Base-by-base conservation (phyloP, 176 grass and related monocot genomes). In the Olyra latifolia region DNA sequence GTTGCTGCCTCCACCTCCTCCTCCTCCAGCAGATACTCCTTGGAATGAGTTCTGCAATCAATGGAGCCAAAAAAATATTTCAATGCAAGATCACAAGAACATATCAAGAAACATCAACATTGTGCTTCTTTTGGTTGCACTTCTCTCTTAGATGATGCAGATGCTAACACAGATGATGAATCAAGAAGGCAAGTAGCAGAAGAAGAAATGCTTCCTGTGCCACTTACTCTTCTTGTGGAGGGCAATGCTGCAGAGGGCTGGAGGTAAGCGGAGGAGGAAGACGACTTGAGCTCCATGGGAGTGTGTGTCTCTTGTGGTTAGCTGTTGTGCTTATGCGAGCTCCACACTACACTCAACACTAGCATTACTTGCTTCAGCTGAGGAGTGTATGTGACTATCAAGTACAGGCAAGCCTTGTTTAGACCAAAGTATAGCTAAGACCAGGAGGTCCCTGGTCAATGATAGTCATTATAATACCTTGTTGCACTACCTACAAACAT, bases 41-140 rank as follows among this genome's bases (percentile, higher is more conserved):
- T 89, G 87, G 76, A 90, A 76, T 3, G 87, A 93, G 66, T 93
- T 90, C 91, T 94, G 85, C 16, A 68, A 88, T 73, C 49, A 66
- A 57, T 30, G 11, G 74, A 72, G 1, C 47, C 72, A 30, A 6
- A 58, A 42, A 6, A 58, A 12, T 38, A 62, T 24, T 29, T 4
- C 23, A 29, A 55, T 1, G 9, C 10, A 32, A 40, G 23, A 66
- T 42, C 57, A 60, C 35, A 71, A 70, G 22, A 52, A 28, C 1
- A 41, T 57, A 55, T 39, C 41, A 81, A 39, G 27, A 53, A 48
- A 70, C 27, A 29, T 61, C 20, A 27, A 19, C 2, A 20, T 62
- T 7, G 6, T 20, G 45, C 3, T 52, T 23, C 16, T 29, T 69
- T 7, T 65, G 27, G 10, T 45, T 54, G 35, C 9, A 61, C 12